phyloP scores from a whole-genome alignment of 371 early-diverging fungal species.

The Mortierella polycephala region DNA sequence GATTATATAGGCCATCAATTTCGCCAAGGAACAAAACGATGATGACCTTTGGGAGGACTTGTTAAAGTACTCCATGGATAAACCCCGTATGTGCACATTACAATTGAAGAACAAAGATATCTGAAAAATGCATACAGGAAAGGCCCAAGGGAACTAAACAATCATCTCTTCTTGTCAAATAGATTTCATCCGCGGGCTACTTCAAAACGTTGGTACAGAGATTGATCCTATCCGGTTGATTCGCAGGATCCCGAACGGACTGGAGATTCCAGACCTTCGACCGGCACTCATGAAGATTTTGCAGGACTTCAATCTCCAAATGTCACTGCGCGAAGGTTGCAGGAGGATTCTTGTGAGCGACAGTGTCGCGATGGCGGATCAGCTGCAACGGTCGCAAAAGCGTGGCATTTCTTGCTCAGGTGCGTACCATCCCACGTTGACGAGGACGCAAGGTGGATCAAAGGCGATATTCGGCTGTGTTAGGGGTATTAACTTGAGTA shows the following conservation, averaged over 20 bases:
- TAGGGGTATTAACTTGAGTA: too few species aligned
- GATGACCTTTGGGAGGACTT: conserved; percentile 95
- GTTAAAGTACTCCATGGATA: conserved; percentile 86
- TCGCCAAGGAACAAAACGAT: conserved; percentile 97
- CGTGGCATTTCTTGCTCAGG: conserved; percentile 70
- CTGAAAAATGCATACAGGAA: too few species aligned
- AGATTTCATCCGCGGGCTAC: conserved; percentile 90
- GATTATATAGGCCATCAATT: conserved; percentile 90
- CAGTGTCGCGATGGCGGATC: conserved; percentile 80
- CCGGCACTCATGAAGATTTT: conserved; percentile 85
- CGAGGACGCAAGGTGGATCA: too few species aligned
- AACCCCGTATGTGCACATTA: conserved; percentile 71
- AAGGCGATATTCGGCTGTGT: too few species aligned
- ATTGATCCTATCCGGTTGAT: conserved; percentile 87
- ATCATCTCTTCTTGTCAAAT: conserved; percentile 14
- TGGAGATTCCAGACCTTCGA: conserved; percentile 86
- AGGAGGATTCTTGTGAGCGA: conserved; percentile 87
- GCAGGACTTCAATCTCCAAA: conserved; percentile 91
- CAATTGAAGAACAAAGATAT: neutral
- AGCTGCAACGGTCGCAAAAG: conserved; percentile 77
- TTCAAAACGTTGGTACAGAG: conserved; percentile 88
- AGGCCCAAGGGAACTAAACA: too few species aligned
- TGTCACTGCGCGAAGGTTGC: conserved; percentile 88
- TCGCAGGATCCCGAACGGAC: conserved; percentile 79
- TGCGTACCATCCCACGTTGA: conserved; percentile 27